These are phyloP conservation scores for Debaryomyces coudertii DNA, from an alignment of 1,139 yeast genomes.

Conservation along the genomic window DNA sequence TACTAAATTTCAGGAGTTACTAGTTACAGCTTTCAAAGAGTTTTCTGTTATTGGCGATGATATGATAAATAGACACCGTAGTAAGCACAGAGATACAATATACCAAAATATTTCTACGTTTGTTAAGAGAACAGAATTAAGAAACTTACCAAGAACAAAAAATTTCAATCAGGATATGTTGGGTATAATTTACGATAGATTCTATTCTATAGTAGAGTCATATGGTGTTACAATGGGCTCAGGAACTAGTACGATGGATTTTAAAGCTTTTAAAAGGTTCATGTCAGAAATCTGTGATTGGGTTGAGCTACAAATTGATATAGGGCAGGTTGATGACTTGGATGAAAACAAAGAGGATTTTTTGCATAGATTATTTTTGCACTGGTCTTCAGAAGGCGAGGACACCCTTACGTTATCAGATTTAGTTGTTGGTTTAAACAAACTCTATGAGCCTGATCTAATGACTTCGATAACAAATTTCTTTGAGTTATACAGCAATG, in stretches of 20 bases:
- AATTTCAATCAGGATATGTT: conserved; percentile 61
- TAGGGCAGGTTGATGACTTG: conserved; percentile 28
- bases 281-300: conserved; percentile 84
- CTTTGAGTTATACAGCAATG: conserved; percentile 74
- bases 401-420: conserved; percentile 69
- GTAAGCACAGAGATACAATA: conserved; percentile 73
- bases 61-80: conserved; percentile 67
- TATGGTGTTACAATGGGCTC: conserved; percentile 68
- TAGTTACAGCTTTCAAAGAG: conserved; percentile 92
- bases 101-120: conserved; percentile 85
- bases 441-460: conserved; percentile 69
- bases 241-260: conserved; percentile 74
- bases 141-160: conserved; percentile 77
- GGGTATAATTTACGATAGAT: conserved; percentile 80
- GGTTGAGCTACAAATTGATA: conserved; percentile 45
- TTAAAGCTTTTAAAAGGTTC: conserved; percentile 69
- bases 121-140: conserved; percentile 87
- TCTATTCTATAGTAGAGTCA: conserved; percentile 73
- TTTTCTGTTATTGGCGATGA: conserved; percentile 80
- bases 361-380: conserved; percentile 62
- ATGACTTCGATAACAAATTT: conserved; percentile 80
- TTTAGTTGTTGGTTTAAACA: conserved; percentile 72
- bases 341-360: conserved; percentile 40
- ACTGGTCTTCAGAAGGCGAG: conserved; percentile 64
- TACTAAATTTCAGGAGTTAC: conserved; percentile 85